These are phyloP conservation scores for Leccinum olivaceoglutinosum DNA, from an alignment of 1,284 basidiomycete genomes.

Conservation along the genomic window DNA sequence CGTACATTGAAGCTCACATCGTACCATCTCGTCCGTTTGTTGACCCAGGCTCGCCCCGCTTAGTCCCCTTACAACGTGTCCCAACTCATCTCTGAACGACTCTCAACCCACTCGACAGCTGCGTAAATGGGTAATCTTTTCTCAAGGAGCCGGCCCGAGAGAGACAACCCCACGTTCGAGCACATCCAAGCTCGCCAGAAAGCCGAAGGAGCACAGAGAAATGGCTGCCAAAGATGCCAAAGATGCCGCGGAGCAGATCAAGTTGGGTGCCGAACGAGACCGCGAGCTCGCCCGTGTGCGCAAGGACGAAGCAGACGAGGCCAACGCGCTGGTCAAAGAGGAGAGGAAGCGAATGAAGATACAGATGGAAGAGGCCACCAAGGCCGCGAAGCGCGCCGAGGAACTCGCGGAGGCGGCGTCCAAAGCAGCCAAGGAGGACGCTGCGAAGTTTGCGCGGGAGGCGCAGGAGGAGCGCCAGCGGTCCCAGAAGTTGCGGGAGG, in stretches of 20 bases:
- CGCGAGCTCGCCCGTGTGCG: slow-evolving; percentile 3
- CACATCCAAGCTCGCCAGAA: slow-evolving; percentile 13
- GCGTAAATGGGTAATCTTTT: slow-evolving; percentile 9
- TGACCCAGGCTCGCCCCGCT: no score
- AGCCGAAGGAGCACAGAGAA: slow-evolving; percentile 11
- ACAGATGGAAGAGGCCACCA: neutral
- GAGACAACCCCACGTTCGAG: slow-evolving; percentile 15
- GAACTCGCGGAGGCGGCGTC: neutral
- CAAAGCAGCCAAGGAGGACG: neutral
- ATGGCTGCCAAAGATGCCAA: slow-evolving; percentile 3
- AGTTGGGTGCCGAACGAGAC: neutral
- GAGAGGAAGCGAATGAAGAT: neutral
- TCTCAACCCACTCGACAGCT: neutral
- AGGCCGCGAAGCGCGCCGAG: neutral
- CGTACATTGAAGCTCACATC: no score
- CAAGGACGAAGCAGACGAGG: slow-evolving; percentile 15
- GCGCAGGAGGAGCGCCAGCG: neutral
- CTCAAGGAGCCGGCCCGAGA: slow-evolving; percentile 8
- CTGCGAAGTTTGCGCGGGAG: neutral
- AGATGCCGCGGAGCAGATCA: neutral
- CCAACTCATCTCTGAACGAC: neutral
- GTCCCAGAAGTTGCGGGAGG: neutral
- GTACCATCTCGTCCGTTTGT: no score
- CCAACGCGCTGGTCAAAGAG: slow-evolving; percentile 3
- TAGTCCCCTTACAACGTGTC: neutral